These are phyloP conservation scores for Agroathelia rolfsii DNA, from an alignment of 1,284 basidiomycete species.

Conservation along the genomic window DNA sequence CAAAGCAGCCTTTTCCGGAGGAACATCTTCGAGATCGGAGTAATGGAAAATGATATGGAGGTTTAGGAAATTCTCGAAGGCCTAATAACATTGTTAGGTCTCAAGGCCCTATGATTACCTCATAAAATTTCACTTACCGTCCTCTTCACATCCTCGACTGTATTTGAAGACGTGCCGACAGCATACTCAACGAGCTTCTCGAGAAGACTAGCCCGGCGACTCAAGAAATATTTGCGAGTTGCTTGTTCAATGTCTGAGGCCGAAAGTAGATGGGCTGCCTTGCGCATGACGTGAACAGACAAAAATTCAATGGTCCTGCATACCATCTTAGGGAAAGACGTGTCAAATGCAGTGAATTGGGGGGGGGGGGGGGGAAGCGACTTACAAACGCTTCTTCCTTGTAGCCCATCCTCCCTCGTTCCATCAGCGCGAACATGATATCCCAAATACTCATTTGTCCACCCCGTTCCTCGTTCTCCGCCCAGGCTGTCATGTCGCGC, in stretches of 20 bases:
- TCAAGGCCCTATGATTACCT: too few species aligned
- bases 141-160: conserved; percentile 70
- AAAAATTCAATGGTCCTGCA: too few species aligned
- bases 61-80: conserved; percentile 77
- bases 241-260: conserved; percentile 42
- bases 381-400: conserved; percentile 79
- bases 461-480: conserved; percentile 86
- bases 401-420: conserved; percentile 81
- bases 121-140: conserved; percentile 65
- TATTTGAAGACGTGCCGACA: conserved; percentile 76
- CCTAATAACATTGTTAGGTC: conserved; percentile 36
- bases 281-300: too few species aligned
- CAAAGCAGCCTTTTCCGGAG: conserved; percentile 35
- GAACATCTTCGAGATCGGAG: too few species aligned
- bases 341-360: too few species aligned
- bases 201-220: conserved; percentile 58
- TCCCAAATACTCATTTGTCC: conserved; percentile 86
- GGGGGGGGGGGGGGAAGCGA: conserved; percentile 9
- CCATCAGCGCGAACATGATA: conserved; percentile 73
- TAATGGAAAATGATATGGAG: conserved; percentile 80
- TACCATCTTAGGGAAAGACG: too few species aligned
- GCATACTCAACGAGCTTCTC: conserved; percentile 76
- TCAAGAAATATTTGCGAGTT: too few species aligned
- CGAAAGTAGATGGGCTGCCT: too few species aligned
- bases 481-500: conserved; percentile 68